These are phyloP conservation scores for Angophora floribunda DNA, from an alignment of 345 rosid species.

Conservation along the genomic window DNA sequence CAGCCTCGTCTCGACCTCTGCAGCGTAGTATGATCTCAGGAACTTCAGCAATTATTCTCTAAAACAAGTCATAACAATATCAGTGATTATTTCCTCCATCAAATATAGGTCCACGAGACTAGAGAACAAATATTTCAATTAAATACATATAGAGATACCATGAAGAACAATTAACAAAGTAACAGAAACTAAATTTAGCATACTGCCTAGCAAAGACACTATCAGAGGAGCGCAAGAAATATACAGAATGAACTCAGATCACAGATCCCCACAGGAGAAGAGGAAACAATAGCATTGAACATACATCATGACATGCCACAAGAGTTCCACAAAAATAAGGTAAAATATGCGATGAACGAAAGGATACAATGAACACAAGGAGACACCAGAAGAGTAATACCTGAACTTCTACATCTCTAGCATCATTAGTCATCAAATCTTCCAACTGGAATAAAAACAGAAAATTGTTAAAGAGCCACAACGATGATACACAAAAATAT, in stretches of 20 bases:
- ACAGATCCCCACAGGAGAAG: neutral
- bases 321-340: neutral
- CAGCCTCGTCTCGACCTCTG: slow-evolving; percentile 93
- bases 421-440: slow-evolving; percentile 52
- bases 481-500: neutral
- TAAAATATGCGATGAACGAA: neutral
- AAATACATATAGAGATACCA: neutral
- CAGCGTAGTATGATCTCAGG: slow-evolving; percentile 95
- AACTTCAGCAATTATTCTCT: slow-evolving; percentile 84
- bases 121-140: neutral
- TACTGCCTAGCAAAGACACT: neutral
- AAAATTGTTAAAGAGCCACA: neutral
- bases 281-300: neutral
- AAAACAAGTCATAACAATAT: neutral
- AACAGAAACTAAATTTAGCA: neutral
- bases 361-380: neutral
- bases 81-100: neutral
- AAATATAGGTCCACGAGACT: neutral
- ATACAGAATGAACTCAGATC: neutral
- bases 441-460: slow-evolving; percentile 55
- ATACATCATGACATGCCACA: neutral
- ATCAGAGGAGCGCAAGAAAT: neutral
- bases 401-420: slow-evolving; percentile 83
- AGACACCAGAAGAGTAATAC: slow-evolving; percentile 16
- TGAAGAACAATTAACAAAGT: neutral